These are phyloP conservation scores for Paramyrothecium sp. DNA, from an alignment of 2,329 filamentous ascomycete species.

Conservation along the genomic window DNA sequence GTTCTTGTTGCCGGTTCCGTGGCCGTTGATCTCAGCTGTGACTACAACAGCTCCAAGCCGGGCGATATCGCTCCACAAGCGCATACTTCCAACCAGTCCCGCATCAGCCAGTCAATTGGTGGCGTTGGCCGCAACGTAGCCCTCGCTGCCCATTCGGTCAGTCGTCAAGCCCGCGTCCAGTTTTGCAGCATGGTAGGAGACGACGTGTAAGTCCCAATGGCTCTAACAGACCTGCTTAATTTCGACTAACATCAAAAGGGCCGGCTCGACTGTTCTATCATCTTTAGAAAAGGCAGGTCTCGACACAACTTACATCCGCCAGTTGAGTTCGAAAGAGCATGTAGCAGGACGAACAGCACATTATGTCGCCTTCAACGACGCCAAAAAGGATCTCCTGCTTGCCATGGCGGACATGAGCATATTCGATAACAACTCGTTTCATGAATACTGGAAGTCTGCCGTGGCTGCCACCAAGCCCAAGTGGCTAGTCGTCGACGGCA, in stretches of 20 bases:
- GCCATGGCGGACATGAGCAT: constrained; percentile 97
- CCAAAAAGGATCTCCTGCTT: constrained; percentile 77
- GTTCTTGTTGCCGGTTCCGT: constrained; percentile 90
- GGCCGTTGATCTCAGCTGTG: constrained; percentile 83
- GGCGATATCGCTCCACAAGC: constrained; percentile 44
- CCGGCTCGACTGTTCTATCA: constrained; percentile 70
- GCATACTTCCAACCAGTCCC: constrained; percentile 83
- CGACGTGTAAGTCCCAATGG: constrained; percentile 56
- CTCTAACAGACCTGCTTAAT: not conserved
- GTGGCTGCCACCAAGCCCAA: constrained; percentile 58
- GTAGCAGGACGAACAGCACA: constrained; percentile 73
- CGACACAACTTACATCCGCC: constrained; percentile 60
- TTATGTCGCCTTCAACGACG: constrained; percentile 87
- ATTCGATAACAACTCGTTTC: constrained; percentile 57
- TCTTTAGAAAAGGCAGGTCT: constrained; percentile 65
- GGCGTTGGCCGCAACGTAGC: constrained; percentile 94
- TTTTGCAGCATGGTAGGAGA: constrained; percentile 81
- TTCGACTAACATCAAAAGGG: constrained; percentile 37
- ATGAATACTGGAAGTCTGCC: constrained; percentile 58
- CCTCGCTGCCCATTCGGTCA: constrained; percentile 70
- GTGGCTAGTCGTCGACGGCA: constrained; percentile 84
- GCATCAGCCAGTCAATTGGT: constrained; percentile 79
- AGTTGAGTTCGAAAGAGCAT: constrained; percentile 45
- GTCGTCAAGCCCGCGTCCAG: constrained; percentile 59
- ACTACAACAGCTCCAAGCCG: constrained; percentile 49